Evolutionary conservation across 2,329 filamentous ascomycete species (phyloP).

Genomic region (Aureobasidium pullulans): DNA sequence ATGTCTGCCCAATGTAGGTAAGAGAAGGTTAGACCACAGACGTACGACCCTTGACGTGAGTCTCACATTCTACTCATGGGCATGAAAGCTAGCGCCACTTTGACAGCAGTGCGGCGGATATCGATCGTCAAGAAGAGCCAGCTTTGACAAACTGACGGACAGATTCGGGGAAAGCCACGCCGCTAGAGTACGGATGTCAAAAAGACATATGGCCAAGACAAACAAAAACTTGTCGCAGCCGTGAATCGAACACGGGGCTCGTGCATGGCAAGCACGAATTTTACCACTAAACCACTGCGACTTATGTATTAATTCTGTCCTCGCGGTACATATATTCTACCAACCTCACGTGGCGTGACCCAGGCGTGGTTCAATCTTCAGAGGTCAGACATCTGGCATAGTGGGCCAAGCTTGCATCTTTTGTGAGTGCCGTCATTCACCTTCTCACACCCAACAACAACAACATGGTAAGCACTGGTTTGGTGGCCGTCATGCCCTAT

Average conservation of each 20-base stretch:
- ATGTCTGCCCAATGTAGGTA: neutral
- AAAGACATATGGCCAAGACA: neutral
- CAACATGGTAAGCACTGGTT: neutral
- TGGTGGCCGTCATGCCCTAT: neutral
- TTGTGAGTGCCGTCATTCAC: neutral
- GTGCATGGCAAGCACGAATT: constrained; percentile 14
- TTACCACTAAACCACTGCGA: constrained; percentile 15
- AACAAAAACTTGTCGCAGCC: constrained; percentile 9
- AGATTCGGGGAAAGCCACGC: neutral
- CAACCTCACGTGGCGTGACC: neutral
- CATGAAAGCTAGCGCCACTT: neutral
- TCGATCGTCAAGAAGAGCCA: neutral
- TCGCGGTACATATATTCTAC: no score
- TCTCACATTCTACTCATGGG: neutral
- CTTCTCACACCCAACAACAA: neutral
- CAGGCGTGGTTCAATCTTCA: neutral
- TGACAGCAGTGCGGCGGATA: neutral
- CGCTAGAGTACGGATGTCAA: neutral
- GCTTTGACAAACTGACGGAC: neutral
- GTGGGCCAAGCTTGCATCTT: neutral
- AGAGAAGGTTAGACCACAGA: neutral
- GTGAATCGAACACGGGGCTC: constrained; percentile 15
- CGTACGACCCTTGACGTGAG: neutral
- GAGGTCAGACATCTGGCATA: neutral
- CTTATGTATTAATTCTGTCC: neutral